Conservation (phyloP, 345 rosid genomes). For the Limnanthes douglasii region DNA sequence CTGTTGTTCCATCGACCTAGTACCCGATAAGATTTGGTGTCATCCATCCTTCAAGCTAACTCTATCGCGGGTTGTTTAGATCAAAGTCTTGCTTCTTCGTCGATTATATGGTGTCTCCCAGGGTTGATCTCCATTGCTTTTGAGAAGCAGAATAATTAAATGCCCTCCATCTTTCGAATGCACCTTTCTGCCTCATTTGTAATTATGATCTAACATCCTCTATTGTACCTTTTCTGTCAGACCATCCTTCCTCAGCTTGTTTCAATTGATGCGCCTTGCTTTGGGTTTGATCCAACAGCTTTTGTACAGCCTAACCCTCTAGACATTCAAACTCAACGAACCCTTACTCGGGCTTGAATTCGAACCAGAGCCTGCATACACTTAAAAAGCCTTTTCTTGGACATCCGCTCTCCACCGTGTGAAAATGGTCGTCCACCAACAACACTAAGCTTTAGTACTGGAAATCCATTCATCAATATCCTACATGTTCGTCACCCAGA, state of each 20-base stretch:
- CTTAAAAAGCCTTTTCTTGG: no score
- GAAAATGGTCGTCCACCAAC: no score
- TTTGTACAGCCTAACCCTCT: conserved; percentile 77
- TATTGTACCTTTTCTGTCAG: conserved; percentile 83
- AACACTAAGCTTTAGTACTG: no score
- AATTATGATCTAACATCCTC: conserved; percentile 55
- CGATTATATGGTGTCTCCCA: conserved; percentile 16
- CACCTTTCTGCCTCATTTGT: conserved; percentile 83
- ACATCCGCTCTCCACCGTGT: no score
- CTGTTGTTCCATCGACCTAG: conserved; percentile 72
- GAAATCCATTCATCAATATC: no score
- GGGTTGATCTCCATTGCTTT: conserved; percentile 74
- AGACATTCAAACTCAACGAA: conserved; percentile 81
- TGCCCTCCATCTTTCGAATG: conserved; percentile 85
- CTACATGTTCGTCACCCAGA: no score
- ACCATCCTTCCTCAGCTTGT: conserved; percentile 95
- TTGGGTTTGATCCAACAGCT: conserved; percentile 37
- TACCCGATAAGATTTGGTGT: conserved; percentile 95
- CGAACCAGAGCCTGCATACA: conserved; percentile 98
- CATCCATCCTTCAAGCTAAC: conserved; percentile 99
- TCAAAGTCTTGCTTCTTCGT: conserved; percentile 51
- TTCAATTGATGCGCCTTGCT: conserved; percentile 54
- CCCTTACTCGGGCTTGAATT: conserved; percentile 94
- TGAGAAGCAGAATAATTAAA: conserved; percentile 79
- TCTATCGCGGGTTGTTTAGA: conserved; percentile 83